phyloP scores from a whole-genome alignment of 2,329 filamentous ascomycete genomes.

The Ambrosiella cleistominuta region DNA sequence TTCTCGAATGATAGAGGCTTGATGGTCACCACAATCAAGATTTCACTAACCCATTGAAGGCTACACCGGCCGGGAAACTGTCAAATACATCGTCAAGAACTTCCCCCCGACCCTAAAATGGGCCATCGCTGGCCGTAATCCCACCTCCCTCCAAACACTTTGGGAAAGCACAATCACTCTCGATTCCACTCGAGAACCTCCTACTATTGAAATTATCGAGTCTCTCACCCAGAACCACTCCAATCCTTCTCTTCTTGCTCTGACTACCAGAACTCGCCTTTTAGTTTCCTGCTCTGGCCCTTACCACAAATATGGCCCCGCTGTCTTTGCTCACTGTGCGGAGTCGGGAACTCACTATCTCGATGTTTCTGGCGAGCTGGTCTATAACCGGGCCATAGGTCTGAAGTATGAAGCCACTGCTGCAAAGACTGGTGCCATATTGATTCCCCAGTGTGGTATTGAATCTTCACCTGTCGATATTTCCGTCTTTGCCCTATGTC shows the following conservation, averaged over 20 bases:
- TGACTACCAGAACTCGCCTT: conserved; percentile 38
- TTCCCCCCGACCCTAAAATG: conserved; percentile 66
- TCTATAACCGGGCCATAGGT: conserved; percentile 42
- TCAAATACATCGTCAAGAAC: conserved; percentile 54
- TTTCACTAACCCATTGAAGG: conserved; percentile 27
- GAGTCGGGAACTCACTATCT: conserved; percentile 46
- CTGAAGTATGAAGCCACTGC: conserved; percentile 37
- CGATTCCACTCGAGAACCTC: conserved; percentile 16
- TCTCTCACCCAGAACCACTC: background rate
- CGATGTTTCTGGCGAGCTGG: conserved; percentile 43
- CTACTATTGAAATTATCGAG: background rate
- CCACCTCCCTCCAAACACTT: conserved; percentile 52
- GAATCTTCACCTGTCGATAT: conserved; percentile 47
- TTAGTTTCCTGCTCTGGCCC: conserved; percentile 44
- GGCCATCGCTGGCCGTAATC: conserved; percentile 74
- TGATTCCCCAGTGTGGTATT: conserved; percentile 44
- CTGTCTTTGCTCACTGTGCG: conserved; percentile 43
- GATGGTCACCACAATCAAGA: background rate
- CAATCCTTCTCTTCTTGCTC: conserved; percentile 13
- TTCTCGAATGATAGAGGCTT: too few relatives aligned
- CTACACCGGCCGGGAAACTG: conserved; percentile 65
- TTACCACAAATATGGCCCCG: conserved; percentile 38
- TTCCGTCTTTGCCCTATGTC: conserved; percentile 34
- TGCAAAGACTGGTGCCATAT: conserved; percentile 34
- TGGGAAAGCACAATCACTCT: conserved; percentile 51